Percentiles rank a stretch among this genome's conserved stretches.
phyloP scores from a whole-genome alignment of 2,329 filamentous ascomycete species.

The Nothopassalora personata region DNA sequence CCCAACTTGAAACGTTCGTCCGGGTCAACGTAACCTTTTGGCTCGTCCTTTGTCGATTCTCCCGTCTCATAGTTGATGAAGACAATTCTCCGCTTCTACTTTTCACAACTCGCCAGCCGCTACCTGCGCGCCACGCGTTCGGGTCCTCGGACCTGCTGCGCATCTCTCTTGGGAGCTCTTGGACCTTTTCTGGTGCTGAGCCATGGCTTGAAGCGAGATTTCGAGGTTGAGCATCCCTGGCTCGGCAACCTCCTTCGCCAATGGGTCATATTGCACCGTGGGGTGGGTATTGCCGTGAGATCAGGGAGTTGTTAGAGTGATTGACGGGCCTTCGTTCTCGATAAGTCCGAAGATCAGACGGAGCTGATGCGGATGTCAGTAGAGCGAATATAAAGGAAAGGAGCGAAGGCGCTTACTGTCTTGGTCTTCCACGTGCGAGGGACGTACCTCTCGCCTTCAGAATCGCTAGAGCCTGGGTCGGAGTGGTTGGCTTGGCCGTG shows the following conservation, averaged over 20 bases:
- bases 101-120: too few species aligned
- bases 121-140: too few species aligned
- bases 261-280: neutral
- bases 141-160: too few species aligned
- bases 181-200: neutral
- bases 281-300: neutral
- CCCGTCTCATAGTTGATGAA: neutral
- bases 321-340: neutral
- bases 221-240: neutral
- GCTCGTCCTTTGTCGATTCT: neutral
- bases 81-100: neutral
- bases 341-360: neutral
- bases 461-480: neutral
- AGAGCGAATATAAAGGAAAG: neutral
- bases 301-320: neutral
- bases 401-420: neutral
- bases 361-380: neutral
- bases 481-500: neutral
- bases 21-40: neutral
- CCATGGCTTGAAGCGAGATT: neutral
- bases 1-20: neutral
- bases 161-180: neutral
- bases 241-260: neutral
- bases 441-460: neutral
- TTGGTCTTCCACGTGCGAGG: neutral